Evolutionary conservation across 2,329 filamentous ascomycete species (phyloP).

Genomic region (Clarireedia homoeocarpa): DNA sequence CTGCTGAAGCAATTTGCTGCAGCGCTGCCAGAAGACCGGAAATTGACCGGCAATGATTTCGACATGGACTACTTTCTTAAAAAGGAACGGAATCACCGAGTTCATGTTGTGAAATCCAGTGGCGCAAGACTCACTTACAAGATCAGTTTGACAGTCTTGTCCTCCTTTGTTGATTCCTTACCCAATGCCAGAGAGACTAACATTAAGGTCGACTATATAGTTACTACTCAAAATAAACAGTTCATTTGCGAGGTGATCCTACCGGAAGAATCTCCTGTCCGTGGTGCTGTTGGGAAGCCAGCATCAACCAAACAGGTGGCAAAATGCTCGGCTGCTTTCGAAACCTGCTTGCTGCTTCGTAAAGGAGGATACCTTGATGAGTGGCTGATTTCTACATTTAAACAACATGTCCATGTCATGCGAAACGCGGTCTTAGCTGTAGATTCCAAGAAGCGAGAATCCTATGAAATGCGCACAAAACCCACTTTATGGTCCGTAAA

Average conservation of each 20-base stretch:
- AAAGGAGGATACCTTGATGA: conserved; percentile 61
- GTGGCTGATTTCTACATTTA: conserved; percentile 64
- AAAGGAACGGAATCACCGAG: conserved; percentile 33
- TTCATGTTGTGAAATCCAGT: conserved; percentile 54
- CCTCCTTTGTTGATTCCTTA: conserved; percentile 65
- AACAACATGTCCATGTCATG: conserved; percentile 67
- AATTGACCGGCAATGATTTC: conserved; percentile 52
- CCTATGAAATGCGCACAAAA: conserved; percentile 74
- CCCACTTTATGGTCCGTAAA: conserved; percentile 61
- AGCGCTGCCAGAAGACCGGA: conserved; percentile 64
- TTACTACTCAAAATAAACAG: conserved; percentile 45
- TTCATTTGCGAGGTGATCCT: conserved; percentile 75
- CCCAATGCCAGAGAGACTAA: conserved; percentile 35
- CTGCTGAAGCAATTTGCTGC: conserved; percentile 70
- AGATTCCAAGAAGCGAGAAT: conserved; percentile 64
- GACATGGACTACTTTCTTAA: conserved; percentile 48
- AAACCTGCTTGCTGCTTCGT: conserved; percentile 65
- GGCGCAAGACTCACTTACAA: conserved; percentile 74
- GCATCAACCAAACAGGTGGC: conserved; percentile 67
- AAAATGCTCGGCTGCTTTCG: conserved; percentile 83
- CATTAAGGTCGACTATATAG: conserved; percentile 49
- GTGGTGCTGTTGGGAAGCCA: conserved; percentile 53
- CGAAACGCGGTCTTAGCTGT: conserved; percentile 81
- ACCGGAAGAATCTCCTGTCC: conserved; percentile 66
- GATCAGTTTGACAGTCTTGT: conserved; percentile 63